Conservation (phyloP, 192 early-diverging fungal genomes). For the Coemansia furcata region DNA sequence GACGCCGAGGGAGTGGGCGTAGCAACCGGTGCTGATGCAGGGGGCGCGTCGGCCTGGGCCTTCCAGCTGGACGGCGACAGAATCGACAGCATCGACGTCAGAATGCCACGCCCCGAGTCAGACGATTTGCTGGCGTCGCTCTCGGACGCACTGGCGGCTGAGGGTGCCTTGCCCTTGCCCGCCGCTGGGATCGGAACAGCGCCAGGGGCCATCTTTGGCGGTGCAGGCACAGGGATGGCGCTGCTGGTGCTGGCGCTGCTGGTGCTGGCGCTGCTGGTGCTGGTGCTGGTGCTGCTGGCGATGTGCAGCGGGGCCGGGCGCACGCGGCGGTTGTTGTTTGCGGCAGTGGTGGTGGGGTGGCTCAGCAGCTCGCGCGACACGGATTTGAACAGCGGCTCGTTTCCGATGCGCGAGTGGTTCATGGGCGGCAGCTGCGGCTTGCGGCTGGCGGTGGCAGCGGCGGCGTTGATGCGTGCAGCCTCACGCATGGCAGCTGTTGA, state of each 20-base stretch:
- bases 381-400: conserved; percentile 33
- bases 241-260: conserved; percentile 8
- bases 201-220: too few species aligned
- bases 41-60: conserved; percentile 4
- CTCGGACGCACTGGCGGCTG: not conserved
- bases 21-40: not conserved
- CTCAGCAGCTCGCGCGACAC: conserved; percentile 18
- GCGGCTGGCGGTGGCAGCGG: not conserved
- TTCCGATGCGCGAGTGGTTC: conserved; percentile 2
- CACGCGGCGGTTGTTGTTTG: conserved; percentile 6
- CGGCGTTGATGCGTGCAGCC: conserved; percentile 25
- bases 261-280: conserved; percentile 10
- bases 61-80: conserved; percentile 53
- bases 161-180: not conserved
- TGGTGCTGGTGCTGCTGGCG: conserved; percentile 10
- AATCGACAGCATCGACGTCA: conserved; percentile 44
- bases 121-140: conserved; percentile 12
- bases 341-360: not conserved
- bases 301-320: conserved; percentile 15
- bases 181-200: not conserved
- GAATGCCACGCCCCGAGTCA: conserved; percentile 29
- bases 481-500: conserved; percentile 47
- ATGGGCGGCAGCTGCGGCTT: conserved; percentile 1
- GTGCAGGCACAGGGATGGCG: conserved; percentile 18
- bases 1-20: conserved; percentile 9